Evolutionary conservation across 306 rosid species (phyloP).

Genomic region (Vigna trinervia): DNA sequence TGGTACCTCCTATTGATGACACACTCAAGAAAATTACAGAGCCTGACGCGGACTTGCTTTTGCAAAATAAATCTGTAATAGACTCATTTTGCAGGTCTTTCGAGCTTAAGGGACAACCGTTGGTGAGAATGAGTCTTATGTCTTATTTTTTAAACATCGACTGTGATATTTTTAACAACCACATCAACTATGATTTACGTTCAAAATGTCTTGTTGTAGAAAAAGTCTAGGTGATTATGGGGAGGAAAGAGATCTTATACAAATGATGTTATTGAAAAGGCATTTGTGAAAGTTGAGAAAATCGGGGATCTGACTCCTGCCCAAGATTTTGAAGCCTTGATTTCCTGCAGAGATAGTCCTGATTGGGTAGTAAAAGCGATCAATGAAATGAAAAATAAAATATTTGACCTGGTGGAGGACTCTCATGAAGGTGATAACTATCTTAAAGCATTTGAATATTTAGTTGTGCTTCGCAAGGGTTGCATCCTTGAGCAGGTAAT

Average conservation of each 20-base stretch:
- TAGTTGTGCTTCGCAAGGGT: slow-evolving; percentile 78
- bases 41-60: too few relatives aligned
- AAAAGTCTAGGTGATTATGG: slow-evolving; percentile 59
- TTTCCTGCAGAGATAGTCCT: slow-evolving; percentile 75
- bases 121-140: slow-evolving; percentile 6
- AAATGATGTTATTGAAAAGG: slow-evolving; percentile 43
- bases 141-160: not conserved
- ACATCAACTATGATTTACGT: slow-evolving; percentile 24
- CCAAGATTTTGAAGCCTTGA: slow-evolving; percentile 86
- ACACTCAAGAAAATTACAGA: too few relatives aligned
- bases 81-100: too few relatives aligned
- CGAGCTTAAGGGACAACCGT: too few relatives aligned
- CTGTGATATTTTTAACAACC: too few relatives aligned
- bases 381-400: slow-evolving; percentile 65
- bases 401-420: slow-evolving; percentile 67
- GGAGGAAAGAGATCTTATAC: slow-evolving; percentile 51
- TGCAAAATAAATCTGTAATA: too few relatives aligned
- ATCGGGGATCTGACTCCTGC: slow-evolving; percentile 70
- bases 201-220: slow-evolving; percentile 53
- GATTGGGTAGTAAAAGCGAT: slow-evolving; percentile 78
- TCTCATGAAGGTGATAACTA: slow-evolving; percentile 69
- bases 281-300: slow-evolving; percentile 60
- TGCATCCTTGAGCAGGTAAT: slow-evolving; percentile 82
- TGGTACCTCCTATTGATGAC: too few relatives aligned
- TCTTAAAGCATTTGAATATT: slow-evolving; percentile 63